Evolutionary conservation across 495 filamentous ascomycete species (phyloP).

Genomic region (Hypomontagnella monticulosa): DNA sequence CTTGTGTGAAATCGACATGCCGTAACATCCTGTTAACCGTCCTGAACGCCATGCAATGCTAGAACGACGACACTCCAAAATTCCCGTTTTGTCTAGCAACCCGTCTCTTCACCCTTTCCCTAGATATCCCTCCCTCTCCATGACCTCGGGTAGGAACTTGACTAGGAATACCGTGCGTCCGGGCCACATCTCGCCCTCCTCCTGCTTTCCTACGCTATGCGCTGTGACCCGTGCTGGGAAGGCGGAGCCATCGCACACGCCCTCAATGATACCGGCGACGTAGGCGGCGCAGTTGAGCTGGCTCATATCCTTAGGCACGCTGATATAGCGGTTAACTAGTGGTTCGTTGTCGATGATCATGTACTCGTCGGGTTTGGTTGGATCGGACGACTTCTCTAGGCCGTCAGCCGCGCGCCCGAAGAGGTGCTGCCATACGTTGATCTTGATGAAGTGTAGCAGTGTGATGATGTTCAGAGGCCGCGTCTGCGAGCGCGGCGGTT

Average conservation of each 20-base stretch:
- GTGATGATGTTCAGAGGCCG: slow-evolving; percentile 89
- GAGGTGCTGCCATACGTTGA: slow-evolving; percentile 88
- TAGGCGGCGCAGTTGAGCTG: slow-evolving; percentile 96
- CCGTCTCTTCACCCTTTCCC: slow-evolving; percentile 48
- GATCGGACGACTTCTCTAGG: slow-evolving; percentile 85
- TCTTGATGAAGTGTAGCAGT: slow-evolving; percentile 93
- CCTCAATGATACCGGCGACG: slow-evolving; percentile 95
- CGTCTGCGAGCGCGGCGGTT: slow-evolving; percentile 70
- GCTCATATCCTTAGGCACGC: slow-evolving; percentile 92
- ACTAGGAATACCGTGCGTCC: slow-evolving; percentile 95
- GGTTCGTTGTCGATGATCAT: slow-evolving; percentile 99
- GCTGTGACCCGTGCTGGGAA: slow-evolving; percentile 91
- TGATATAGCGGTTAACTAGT: slow-evolving; percentile 90
- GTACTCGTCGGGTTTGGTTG: slow-evolving; percentile 87
- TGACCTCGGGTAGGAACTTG: slow-evolving; percentile 84
- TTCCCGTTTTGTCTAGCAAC: neutral
- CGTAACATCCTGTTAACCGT: slow-evolving; percentile 24
- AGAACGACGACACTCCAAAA: slow-evolving; percentile 9
- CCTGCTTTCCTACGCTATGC: slow-evolving; percentile 80
- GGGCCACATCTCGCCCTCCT: slow-evolving; percentile 88
- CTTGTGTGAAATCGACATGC: slow-evolving; percentile 7
- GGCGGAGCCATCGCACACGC: slow-evolving; percentile 89
- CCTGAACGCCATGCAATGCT: slow-evolving; percentile 46
- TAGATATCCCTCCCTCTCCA: slow-evolving; percentile 84
- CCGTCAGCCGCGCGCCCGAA: slow-evolving; percentile 90